Evolutionary conservation across 2,329 filamentous ascomycete species (phyloP), one percentile per base, ranked within the genome.

Genomic region (Botrytis porri): DNA sequence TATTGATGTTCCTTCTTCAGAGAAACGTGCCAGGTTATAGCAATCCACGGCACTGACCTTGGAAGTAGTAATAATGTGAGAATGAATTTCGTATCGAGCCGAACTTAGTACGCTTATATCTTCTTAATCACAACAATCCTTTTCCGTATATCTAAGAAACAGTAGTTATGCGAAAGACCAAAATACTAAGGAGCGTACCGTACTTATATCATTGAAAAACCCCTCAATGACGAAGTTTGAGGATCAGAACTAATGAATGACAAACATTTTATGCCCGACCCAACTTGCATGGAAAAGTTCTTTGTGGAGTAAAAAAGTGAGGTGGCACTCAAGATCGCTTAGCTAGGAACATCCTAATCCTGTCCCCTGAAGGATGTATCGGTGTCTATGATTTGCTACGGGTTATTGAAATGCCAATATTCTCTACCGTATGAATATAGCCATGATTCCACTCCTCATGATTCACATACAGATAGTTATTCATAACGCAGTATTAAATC

Each of bases 291-390:
- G n/a, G 16, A 59, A 62, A 63, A 43, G 61, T 63, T 43, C 61
- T 63, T 43, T 41, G 41, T 35, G 62, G 62, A 45, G n/a, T 32
- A 48, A 64, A 22, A 45, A 48, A 65, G 41, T 65, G 62, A 65
- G 62, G 43, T 65, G 62, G 62, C 62, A 65, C 12, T 14, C 29
- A 37, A 65, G 12, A 43, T 65, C 62, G 62, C 62, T 65, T 65
- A 65, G 43, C 62, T 35, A 35, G 62, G 41, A 65, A 65, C 29
- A 64, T 64, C 62, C 62, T 64, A 32, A 64, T 22, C 18, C 6
- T 37, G 1, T 65, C 29, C 29, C 20, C 20, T 25, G 25, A 54
- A 16, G 48, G 25, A 2, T 61, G 6, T 25, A 16, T 54, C 25
- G 48, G 6, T 25, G 22, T 37, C 35, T 54, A 57, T 32, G 35